These are phyloP conservation scores for Eruca vesicaria DNA, from an alignment of 441 rosid genomes.

Conservation along the genomic window DNA sequence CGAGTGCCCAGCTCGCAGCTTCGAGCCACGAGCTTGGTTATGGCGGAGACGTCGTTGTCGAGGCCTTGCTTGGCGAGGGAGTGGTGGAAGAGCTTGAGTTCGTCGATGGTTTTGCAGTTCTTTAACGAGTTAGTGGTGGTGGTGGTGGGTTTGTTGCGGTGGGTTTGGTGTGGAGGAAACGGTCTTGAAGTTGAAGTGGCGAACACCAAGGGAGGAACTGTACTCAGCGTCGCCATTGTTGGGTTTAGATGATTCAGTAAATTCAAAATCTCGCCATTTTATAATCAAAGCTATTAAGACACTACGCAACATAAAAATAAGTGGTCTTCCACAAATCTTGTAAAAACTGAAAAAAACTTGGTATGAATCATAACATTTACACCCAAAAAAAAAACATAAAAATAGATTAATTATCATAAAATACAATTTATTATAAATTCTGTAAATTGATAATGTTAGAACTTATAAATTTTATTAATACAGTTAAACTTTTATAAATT, in stretches of 20 bases:
- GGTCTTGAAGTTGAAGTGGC: constrained; percentile 27
- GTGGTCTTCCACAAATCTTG: too few relatives aligned
- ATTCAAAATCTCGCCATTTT: neutral
- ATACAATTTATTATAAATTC: too few relatives aligned
- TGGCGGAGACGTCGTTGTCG: constrained; percentile 10
- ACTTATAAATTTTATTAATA: too few relatives aligned
- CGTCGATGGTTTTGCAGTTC: constrained; percentile 31
- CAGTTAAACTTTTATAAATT: too few relatives aligned
- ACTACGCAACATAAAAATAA: too few relatives aligned
- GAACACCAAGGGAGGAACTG: constrained; percentile 33
- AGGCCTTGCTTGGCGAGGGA: constrained; percentile 44
- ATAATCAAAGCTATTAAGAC: neutral
- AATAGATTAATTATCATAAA: too few relatives aligned
- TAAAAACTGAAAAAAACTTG: too few relatives aligned
- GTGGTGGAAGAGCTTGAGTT: constrained; percentile 47
- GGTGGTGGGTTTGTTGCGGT: neutral
- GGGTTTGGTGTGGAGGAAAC: neutral
- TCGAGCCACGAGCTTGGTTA: constrained; percentile 40
- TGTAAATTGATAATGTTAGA: too few relatives aligned
- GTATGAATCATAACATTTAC: too few relatives aligned
- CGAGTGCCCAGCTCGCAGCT: constrained; percentile 47
- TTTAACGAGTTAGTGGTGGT: neutral
- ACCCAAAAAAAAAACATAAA: too few relatives aligned
- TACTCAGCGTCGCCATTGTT: constrained; percentile 37
- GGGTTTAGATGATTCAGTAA: neutral